Evolutionary conservation across 208 protist species (phyloP).

Genomic region (Trypanosoma lewisi): DNA sequence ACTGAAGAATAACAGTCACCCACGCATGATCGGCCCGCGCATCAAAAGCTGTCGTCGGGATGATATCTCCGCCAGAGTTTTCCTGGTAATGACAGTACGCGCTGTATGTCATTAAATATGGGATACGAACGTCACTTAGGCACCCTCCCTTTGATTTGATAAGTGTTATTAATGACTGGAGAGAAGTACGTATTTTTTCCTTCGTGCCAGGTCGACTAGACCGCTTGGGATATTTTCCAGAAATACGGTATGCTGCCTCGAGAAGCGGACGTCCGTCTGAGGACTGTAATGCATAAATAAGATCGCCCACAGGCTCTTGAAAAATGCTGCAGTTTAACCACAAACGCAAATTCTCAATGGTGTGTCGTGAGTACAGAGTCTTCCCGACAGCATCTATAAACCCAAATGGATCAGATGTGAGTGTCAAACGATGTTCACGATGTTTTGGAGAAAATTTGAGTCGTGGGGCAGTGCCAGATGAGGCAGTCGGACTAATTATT

Average conservation of each 20-base stretch:
- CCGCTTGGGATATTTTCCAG: slow-evolving; percentile 48
- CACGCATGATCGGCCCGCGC: slow-evolving; percentile 56
- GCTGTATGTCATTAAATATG: slow-evolving; percentile 79
- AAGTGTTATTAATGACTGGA: slow-evolving; percentile 66
- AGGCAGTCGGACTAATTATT: not conserved
- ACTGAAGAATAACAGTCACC: slow-evolving; percentile 75
- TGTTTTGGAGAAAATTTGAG: not conserved
- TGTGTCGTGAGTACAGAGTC: slow-evolving; percentile 8
- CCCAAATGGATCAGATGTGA: slow-evolving; percentile 11
- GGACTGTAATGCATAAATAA: slow-evolving; percentile 53
- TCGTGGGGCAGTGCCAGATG: not conserved
- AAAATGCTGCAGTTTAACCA: slow-evolving; percentile 85
- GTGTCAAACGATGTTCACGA: not conserved
- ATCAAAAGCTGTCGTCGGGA: slow-evolving; percentile 34
- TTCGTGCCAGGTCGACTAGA: slow-evolving; percentile 1
- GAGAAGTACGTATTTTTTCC: slow-evolving; percentile 14
- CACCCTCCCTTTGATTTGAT: slow-evolving; percentile 76
- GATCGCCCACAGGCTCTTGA: slow-evolving; percentile 47
- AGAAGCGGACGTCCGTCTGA: slow-evolving; percentile 57
- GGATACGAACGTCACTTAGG: slow-evolving; percentile 61
- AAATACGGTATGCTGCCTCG: slow-evolving; percentile 66
- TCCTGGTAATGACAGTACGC: slow-evolving; percentile 55
- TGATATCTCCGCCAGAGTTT: slow-evolving; percentile 4
- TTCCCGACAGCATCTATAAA: slow-evolving; percentile 23
- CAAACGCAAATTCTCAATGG: slow-evolving; percentile 43